Base-by-base conservation (phyloP, 2,329 filamentous ascomycete species). In the Hymenoscyphus fructigenus region DNA sequence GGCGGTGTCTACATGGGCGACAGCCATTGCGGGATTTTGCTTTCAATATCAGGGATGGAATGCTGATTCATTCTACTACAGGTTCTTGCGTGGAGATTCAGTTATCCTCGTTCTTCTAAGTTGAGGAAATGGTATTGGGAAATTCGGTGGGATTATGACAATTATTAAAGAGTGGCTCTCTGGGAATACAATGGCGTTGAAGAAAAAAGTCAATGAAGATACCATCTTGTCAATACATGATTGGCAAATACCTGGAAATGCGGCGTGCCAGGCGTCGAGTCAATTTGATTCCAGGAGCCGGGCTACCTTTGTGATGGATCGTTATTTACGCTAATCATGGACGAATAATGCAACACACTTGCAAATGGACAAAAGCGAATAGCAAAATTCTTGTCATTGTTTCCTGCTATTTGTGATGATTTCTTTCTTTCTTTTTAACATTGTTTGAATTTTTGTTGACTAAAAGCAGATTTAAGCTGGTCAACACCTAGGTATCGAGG, bases 51-150 rank as follows among this genome's bases (percentile, higher is more conserved):
- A 29, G 5, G 17, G 26, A 47, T 12, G 57, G n/a, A n/a, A 61
- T 61, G 66, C 28, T 32, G 60, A 61, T 20, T 60, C 66, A 58
- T 38, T 58, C 1, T n/a, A 23, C 4, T 26, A 58, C 53, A 77
- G 75, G 75, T 76, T 77, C 65, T 68, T 77, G 63, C 75, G 75
- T 70, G 75, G 75, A 60, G 75, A 77, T 69, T 76, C 75, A 5
- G 75, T 77, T 47, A 77, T 77, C 66, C 66, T 77, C 28, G 75
- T 77, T 29, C 70, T 77, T 29, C 71, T 77, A 53, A 76, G 74
- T 67, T 77, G 69, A 75, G 66, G 50, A 59, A 57, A 50, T 67
- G 62, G 57, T 59, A 62, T 67, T 59, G 26, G 41, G 55, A 47
- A 63, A 59, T 63, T 55, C 66, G 59, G 63, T 41, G 26, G 53